Evolutionary conservation across 2,329 filamentous ascomycete species (phyloP).

Genomic region (Epichloe scottii): DNA sequence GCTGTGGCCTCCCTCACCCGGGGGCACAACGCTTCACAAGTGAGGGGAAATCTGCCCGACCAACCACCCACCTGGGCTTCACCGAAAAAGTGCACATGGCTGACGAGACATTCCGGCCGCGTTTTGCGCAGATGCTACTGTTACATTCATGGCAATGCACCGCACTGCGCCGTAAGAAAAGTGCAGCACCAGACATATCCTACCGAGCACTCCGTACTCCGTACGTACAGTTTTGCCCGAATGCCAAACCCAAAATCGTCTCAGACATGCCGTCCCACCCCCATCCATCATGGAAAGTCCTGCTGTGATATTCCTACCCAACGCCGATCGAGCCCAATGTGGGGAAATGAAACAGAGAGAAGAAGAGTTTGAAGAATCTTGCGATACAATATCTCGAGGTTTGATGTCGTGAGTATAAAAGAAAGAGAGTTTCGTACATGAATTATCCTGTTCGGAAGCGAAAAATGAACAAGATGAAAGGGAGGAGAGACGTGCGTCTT

Average conservation of each 20-base stretch:
- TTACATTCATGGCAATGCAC: not conserved
- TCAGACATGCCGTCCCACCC: too few species aligned
- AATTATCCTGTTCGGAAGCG: not conserved
- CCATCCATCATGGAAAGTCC: too few species aligned
- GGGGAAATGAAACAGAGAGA: not conserved
- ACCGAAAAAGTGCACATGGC: not conserved
- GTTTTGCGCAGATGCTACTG: not conserved
- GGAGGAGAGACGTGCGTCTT: not conserved
- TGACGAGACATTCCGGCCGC: not conserved
- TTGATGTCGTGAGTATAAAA: not conserved
- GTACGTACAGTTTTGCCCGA: too few species aligned
- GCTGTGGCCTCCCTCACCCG: too few species aligned
- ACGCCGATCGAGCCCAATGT: not conserved
- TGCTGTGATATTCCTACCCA: not conserved
- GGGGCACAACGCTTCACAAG: not conserved
- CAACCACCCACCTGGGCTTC: not conserved
- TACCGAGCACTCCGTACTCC: too few species aligned
- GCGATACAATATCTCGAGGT: not conserved
- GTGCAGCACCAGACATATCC: too few species aligned
- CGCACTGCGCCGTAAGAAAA: not conserved
- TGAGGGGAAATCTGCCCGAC: not conserved
- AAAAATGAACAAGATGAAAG: not conserved
- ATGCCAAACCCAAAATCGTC: too few species aligned
- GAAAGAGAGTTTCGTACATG: not conserved
- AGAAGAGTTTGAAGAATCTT: not conserved